Conservation (phyloP, 495 filamentous ascomycete genomes). For the Penicillium atrosanguineum region DNA sequence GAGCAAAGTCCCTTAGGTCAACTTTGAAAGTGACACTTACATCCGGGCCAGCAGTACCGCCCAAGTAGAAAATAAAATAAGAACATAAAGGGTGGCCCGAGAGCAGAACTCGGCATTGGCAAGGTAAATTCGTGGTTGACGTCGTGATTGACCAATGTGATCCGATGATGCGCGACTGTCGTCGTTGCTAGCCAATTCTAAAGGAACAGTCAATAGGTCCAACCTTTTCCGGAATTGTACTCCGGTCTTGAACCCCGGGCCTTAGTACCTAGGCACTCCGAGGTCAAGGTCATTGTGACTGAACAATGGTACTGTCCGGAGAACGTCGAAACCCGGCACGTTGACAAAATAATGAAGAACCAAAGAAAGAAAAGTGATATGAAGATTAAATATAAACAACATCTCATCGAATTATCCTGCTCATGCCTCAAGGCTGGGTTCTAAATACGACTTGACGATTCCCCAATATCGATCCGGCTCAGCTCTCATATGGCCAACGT, state of each 20-base stretch:
- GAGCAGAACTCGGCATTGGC: not conserved
- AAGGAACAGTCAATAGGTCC: not conserved
- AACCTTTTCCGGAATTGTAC: slow-evolving; percentile 10
- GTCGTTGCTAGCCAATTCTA: slow-evolving; percentile 1
- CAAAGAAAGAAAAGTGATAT: not conserved
- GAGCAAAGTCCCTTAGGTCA: not conserved
- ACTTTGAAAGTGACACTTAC: not conserved
- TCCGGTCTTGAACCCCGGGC: slow-evolving; percentile 6
- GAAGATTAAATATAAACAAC: not conserved
- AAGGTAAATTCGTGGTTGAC: not conserved
- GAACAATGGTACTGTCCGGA: not conserved
- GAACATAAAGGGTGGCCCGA: not conserved
- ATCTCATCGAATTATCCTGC: not conserved
- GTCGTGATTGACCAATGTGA: not conserved
- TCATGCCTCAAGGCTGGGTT: slow-evolving; percentile 4
- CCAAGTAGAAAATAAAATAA: not conserved
- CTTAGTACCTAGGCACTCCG: not conserved
- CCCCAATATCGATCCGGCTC: slow-evolving; percentile 46
- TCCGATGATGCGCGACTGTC: slow-evolving; percentile 24
- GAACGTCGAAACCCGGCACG: not conserved
- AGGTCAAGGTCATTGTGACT: slow-evolving; percentile 4
- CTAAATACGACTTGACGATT: slow-evolving; percentile 31
- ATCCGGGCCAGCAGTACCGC: not conserved
- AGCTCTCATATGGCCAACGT: slow-evolving; percentile 45
- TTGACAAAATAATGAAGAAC: not conserved